Conservation (phyloP, 768 basidiomycete genomes). For the Daedaleopsis nitida region DNA sequence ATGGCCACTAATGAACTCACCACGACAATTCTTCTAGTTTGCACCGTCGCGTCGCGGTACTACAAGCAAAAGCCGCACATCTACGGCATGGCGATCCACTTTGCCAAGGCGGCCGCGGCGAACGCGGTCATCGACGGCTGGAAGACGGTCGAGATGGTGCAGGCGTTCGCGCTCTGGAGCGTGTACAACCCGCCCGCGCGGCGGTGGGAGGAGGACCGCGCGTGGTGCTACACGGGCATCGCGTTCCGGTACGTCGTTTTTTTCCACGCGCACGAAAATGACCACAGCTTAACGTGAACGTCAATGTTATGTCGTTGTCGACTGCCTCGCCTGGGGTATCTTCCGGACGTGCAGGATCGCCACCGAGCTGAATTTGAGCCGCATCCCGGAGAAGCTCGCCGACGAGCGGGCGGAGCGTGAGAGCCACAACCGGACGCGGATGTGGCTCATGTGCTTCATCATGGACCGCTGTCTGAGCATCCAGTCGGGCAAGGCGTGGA, state of each 20-base stretch:
- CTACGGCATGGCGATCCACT: conserved; percentile 58
- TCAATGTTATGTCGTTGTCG: neutral
- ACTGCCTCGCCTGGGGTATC: too few relatives aligned
- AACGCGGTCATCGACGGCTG: conserved; percentile 60
- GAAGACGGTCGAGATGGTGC: conserved; percentile 75
- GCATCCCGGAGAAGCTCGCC: conserved; percentile 43
- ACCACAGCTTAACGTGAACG: neutral
- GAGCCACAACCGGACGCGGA: conserved; percentile 67
- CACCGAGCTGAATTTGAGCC: conserved; percentile 68
- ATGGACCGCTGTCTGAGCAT: conserved; percentile 76
- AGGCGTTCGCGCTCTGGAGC: conserved; percentile 72
- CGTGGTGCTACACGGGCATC: conserved; percentile 73
- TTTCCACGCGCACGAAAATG: too few relatives aligned
- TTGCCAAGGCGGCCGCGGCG: conserved; percentile 62
- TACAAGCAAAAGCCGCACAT: conserved; percentile 57
- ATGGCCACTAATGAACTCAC: neutral
- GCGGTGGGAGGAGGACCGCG: conserved; percentile 70
- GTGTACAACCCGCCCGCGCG: conserved; percentile 63
- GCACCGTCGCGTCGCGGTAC: conserved; percentile 69
- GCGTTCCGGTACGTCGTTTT: conserved; percentile 55
- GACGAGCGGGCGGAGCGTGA: conserved; percentile 64
- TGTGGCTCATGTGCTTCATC: conserved; percentile 77
- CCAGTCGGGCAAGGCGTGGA: conserved; percentile 73
- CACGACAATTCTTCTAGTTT: conserved; percentile 43
- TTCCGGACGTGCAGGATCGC: conserved; percentile 53